Conservation (phyloP, 2,329 filamentous ascomycete genomes). For the Ustilaginoidea virens region DNA sequence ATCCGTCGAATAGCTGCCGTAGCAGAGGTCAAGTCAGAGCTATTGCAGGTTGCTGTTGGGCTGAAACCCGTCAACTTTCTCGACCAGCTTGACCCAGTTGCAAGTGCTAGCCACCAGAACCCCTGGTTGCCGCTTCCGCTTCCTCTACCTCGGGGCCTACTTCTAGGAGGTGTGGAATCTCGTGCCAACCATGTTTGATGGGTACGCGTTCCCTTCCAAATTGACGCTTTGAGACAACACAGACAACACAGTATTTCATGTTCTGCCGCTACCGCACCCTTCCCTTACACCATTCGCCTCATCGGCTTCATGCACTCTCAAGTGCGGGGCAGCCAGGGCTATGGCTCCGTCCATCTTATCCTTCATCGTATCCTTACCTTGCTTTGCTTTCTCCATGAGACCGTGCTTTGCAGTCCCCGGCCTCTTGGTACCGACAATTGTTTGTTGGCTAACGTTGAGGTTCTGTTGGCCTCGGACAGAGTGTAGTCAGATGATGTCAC, state of each 20-base stretch:
- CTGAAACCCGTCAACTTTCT: no score
- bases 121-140: conserved; percentile 5
- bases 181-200: conserved; percentile 16
- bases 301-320: conserved; percentile 1
- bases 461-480: conserved; percentile 17
- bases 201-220: conserved; percentile 23
- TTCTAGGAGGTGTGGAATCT: conserved; percentile 7
- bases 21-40: no score
- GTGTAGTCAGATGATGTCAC: conserved; percentile 40
- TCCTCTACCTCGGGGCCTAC: conserved; percentile 8
- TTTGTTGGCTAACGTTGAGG: conserved; percentile 15
- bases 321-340: conserved; percentile 4
- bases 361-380: no score
- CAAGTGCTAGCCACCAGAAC: conserved; percentile 1
- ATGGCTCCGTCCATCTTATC: conserved; percentile 2
- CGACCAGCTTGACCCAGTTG: conserved; percentile 5
- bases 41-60: no score
- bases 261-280: no score
- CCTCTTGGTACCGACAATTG: conserved; percentile 6
- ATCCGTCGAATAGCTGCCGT: no score
- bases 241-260: no score
- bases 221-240: no score
- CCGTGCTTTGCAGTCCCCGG: conserved; percentile 6
- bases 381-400: conserved; percentile 2
- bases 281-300: no score